Evolutionary conservation across 345 rosid genomes (phyloP), one percentile per base, ranked within the genome.

Genomic region (Laguncularia racemosa): DNA sequence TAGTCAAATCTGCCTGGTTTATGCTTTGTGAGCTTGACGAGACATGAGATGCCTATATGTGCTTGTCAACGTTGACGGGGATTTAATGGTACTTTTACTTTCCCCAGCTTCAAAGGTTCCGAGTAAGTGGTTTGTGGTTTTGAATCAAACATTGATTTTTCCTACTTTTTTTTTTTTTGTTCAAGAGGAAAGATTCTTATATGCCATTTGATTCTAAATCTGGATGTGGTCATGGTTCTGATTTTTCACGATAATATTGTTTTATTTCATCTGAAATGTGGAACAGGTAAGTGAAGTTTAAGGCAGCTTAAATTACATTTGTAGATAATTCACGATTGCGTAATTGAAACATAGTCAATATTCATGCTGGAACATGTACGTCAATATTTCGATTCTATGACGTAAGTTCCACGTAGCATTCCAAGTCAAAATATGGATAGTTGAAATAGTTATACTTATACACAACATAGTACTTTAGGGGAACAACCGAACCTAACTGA

Each of bases 111-210:
- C 85, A 13, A 82, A 79, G 73, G 81, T 88, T 65, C 57, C 84
- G 74, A 81, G 84, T 71, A 81, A 74, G 52, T 91, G 96, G 96
- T 79, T 85, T 79, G 81, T 88, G 95, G 98, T 91, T 55, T 62
- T 67, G 15, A 50, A 63, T 55, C 43, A 3, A 49, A 33, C 54
- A 14, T 23, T 16, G 17, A 53, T 48, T 40, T 14, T 15, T n/a
- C 18, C 10, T 48, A 10, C 15, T 18, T 45, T 33, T 3, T 13
- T 26, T 40, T 20, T 49, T 48, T 16, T 28, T 14, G 26, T 17
- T 33, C 6, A 14, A 44, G 46, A 7, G 12, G 38, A 23, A 9
- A 16, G 14, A 11, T 28, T 40, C 5, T 46, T 21, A 44, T 64
- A 16, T 50, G 16, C 50, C 52, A 69, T 18, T 57, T 46, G 50